These are phyloP conservation scores for Pseudonitzschia delicatissima DNA, from an alignment of 108 stramenopile genomes.

Conservation along the genomic window DNA sequence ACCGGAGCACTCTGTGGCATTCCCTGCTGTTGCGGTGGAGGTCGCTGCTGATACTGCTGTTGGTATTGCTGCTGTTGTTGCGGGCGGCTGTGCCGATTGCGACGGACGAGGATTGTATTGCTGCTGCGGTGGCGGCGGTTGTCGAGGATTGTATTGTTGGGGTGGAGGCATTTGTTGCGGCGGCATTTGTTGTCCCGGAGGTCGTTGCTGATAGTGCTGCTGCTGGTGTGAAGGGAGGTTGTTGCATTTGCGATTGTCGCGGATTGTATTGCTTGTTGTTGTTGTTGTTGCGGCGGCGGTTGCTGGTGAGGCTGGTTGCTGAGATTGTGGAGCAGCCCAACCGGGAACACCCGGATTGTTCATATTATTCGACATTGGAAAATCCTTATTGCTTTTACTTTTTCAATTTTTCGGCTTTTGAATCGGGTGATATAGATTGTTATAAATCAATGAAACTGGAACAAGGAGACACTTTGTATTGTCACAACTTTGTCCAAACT, in stretches of 20 bases:
- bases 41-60: neutral
- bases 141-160: neutral
- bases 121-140: slow-evolving; percentile 6
- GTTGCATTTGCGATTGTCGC: too few relatives aligned
- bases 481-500: too few relatives aligned
- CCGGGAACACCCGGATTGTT: slow-evolving; percentile 6
- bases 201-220: too few relatives aligned
- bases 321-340: slow-evolving; percentile 10
- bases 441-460: too few relatives aligned
- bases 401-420: neutral
- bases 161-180: too few relatives aligned
- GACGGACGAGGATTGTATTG: slow-evolving; percentile 2
- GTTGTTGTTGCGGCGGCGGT: too few relatives aligned
- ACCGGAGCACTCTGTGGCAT: neutral
- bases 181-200: too few relatives aligned
- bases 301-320: slow-evolving; percentile 15
- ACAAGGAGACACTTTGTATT: too few relatives aligned
- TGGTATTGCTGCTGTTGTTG: slow-evolving; percentile 10
- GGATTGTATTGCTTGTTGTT: too few relatives aligned
- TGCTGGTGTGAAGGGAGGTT: slow-evolving; percentile 12
- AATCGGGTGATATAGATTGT: neutral
- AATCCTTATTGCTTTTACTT: neutral
- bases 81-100: neutral
- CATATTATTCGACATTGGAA: slow-evolving; percentile 3
- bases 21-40: neutral